Percentiles rank a stretch among this genome's conserved stretches.
These are phyloP conservation scores for Moringa oleifera DNA, from an alignment of 345 rosid species.

Conservation along the genomic window DNA sequence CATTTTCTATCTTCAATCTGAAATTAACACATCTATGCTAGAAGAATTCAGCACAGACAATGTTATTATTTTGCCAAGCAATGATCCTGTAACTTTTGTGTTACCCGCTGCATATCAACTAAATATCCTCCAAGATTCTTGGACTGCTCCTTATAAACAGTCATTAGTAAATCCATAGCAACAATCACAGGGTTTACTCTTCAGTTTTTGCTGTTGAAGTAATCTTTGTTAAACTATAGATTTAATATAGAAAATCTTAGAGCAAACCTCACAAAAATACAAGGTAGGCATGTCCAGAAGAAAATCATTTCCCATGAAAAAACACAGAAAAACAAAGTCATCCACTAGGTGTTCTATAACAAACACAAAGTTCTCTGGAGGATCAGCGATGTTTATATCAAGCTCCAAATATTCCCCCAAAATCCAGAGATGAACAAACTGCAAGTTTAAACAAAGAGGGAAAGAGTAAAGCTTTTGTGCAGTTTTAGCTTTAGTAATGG, in stretches of 20 bases:
- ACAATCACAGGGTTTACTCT: too few species aligned
- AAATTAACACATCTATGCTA: background rate
- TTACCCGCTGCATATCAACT: constrained; percentile 26
- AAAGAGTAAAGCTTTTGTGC: background rate
- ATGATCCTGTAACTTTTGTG: background rate
- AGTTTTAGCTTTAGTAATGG: background rate
- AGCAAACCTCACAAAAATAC: constrained; percentile 21
- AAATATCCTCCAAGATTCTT: constrained; percentile 25
- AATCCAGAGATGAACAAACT: constrained; percentile 30
- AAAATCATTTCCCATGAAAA: constrained; percentile 29
- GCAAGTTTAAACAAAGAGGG: background rate
- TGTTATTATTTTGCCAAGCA: background rate
- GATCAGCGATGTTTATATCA: constrained; percentile 11
- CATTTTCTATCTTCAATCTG: constrained; percentile 13
- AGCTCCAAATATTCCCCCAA: constrained; percentile 22
- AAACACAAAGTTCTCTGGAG: constrained; percentile 9
- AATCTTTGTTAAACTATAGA: too few species aligned
- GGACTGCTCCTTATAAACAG: constrained; percentile 22
- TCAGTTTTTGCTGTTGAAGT: too few species aligned
- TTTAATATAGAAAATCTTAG: too few species aligned
- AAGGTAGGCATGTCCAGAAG: constrained; percentile 29
- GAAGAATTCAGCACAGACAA: too few species aligned
- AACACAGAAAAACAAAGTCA: constrained; percentile 26
- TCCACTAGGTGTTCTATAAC: constrained; percentile 18
- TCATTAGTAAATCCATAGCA: constrained; percentile 20